A percentile compares a stretch with the other conserved stretches of the same genome.
Evolutionary conservation across 2,329 filamentous ascomycete species (phyloP).

Genomic region (Fusarium sp.): DNA sequence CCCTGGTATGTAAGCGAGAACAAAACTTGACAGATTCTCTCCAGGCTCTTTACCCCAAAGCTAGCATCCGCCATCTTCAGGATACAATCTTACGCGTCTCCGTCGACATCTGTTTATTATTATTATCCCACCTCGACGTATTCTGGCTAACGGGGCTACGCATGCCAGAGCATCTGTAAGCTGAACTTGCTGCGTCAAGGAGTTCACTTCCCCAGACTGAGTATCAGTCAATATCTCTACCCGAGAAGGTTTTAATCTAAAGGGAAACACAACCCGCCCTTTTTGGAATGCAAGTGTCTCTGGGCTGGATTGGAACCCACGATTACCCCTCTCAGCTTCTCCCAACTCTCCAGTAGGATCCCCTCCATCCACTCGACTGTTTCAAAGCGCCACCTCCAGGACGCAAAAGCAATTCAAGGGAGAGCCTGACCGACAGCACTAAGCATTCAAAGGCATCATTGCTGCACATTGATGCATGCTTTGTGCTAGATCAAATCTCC

Average conservation of each 20-base stretch:
- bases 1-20: slow-evolving; percentile 8
- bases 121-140: slow-evolving; percentile 15
- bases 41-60: slow-evolving; percentile 17
- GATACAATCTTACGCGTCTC: slow-evolving; percentile 35
- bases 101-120: slow-evolving; percentile 42
- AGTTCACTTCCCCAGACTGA: slow-evolving; percentile 45
- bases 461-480: slow-evolving; percentile 51
- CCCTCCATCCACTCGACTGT: slow-evolving; percentile 52
- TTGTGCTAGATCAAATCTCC: slow-evolving; percentile 59
- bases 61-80: slow-evolving; percentile 39
- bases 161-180: slow-evolving; percentile 43
- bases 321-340: slow-evolving; percentile 54
- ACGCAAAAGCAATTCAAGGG: slow-evolving; percentile 55
- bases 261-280: slow-evolving; percentile 51
- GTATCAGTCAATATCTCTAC: slow-evolving; percentile 21
- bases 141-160: slow-evolving; percentile 40
- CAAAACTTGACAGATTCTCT: slow-evolving; percentile 32
- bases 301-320: slow-evolving; percentile 55
- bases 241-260: slow-evolving; percentile 36
- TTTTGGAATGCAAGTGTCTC: slow-evolving; percentile 59
- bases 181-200: slow-evolving; percentile 38
- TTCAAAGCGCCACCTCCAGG: slow-evolving; percentile 55
- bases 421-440: slow-evolving; percentile 53
- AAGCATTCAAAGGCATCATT: slow-evolving; percentile 53
- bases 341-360: slow-evolving; percentile 55